Conservation (phyloP, 2,329 filamentous ascomycete genomes). For the Talaromyces sp. region DNA sequence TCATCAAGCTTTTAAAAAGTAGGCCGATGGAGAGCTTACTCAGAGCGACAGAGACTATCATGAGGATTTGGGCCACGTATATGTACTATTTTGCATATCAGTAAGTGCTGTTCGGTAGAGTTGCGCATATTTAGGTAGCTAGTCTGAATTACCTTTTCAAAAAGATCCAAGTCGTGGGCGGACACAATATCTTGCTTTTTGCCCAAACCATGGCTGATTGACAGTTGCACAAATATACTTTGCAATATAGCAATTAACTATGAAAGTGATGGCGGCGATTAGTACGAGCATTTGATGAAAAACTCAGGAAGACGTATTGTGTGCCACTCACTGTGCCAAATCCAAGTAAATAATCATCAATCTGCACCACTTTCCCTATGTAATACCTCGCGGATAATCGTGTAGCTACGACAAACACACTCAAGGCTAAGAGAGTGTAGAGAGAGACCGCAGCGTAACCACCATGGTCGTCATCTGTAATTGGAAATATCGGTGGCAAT, state of each 20-base stretch:
- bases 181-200: slow-evolving; percentile 18
- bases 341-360: slow-evolving; percentile 24
- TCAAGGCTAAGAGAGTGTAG: slow-evolving; percentile 23
- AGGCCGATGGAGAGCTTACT: slow-evolving; percentile 24
- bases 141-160: slow-evolving; percentile 21
- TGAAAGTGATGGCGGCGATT: background rate
- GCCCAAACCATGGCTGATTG: slow-evolving; percentile 24
- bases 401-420: slow-evolving; percentile 20
- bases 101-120: background rate
- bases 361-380: slow-evolving; percentile 22
- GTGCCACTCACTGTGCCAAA: slow-evolving; percentile 19
- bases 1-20: slow-evolving; percentile 23
- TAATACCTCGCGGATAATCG: slow-evolving; percentile 24
- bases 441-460: slow-evolving; percentile 24
- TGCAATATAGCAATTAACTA: slow-evolving; percentile 23
- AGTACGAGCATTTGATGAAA: background rate
- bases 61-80: slow-evolving; percentile 24
- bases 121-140: background rate
- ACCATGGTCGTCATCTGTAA: slow-evolving; percentile 24
- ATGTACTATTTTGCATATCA: slow-evolving; percentile 18
- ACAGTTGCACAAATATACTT: slow-evolving; percentile 23
- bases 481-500: slow-evolving; percentile 24
- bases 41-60: slow-evolving; percentile 21
- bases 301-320: background rate
- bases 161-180: slow-evolving; percentile 15